Evolutionary conservation across 2,329 filamentous ascomycete species (phyloP), one percentile per base, ranked within the genome.

Genomic region (Fusarium chaquense): DNA sequence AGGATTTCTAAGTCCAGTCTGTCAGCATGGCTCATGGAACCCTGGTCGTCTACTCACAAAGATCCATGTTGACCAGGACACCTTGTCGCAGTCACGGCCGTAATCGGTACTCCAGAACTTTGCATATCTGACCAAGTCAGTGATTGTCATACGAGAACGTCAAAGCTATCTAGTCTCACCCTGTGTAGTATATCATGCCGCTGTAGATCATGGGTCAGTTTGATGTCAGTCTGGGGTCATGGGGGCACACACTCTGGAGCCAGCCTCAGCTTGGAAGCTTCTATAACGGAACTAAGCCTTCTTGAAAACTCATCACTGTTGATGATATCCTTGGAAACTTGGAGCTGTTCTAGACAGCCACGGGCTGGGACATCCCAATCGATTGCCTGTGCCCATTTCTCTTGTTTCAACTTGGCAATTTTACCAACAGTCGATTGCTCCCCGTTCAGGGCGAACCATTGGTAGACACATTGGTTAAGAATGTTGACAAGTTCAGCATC

Each of bases 181-280:
- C 62, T 2, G 59, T 65, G 8, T 63, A 58, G 13, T 65, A 65
- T n/a, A 65, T 49, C 54, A 64, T 60, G 3, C 60, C 60, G 1
- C 63, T 66, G 24, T 7, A 26, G 24, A 26, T 26, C 24, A 26
- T 26, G 24, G 24, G 24, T 26, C 24, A 26, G 24, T 26, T 26
- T 26, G 24, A 26, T 7, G 24, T 26, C 24, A 26, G 6, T 26
- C 24, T 26, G 24, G 24, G 24, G 24, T 26, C 24, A 26, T 26
- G 24, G 24, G 24, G 24, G 24, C 6, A 26, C 24, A 26, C 24
- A 26, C 24, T 26, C 24, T 1, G 52, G 16, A 0, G 59, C 24
- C 1, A 66, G 10, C 15, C 56, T 64, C 28, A 51, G 55, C 33
- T 66, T 64, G 18, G 54, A 30, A 2, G 60, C 53, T 6, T 51